Evolutionary conservation across 345 rosid genomes (phyloP).

Genomic region (Melaleuca alternifolia): DNA sequence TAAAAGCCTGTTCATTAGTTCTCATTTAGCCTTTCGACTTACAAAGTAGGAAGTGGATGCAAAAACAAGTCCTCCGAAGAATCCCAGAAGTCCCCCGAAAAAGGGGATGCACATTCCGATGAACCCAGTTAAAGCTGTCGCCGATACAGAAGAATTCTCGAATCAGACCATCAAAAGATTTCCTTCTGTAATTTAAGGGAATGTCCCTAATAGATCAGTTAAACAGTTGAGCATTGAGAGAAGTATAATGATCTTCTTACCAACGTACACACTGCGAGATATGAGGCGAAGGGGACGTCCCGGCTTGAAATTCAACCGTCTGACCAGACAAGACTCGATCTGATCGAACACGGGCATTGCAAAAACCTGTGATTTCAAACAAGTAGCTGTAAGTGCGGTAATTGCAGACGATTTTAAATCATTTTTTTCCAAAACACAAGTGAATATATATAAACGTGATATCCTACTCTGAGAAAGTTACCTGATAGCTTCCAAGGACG

Average conservation of each 20-base stretch:
- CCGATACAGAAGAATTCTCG: not conserved
- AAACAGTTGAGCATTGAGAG: not conserved
- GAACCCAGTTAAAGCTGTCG: slow-evolving; percentile 52
- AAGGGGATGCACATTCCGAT: slow-evolving; percentile 60
- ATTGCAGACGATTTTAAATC: not conserved
- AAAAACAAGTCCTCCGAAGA: slow-evolving; percentile 77
- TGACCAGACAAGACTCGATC: slow-evolving; percentile 54
- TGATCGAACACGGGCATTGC: slow-evolving; percentile 73
- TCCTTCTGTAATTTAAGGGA: not conserved
- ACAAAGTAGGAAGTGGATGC: slow-evolving; percentile 76
- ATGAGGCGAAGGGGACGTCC: slow-evolving; percentile 26
- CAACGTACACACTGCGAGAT: slow-evolving; percentile 41
- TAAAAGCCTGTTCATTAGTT: not conserved
- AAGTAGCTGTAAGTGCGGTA: not conserved
- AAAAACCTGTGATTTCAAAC: slow-evolving; percentile 21
- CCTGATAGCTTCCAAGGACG: slow-evolving; percentile 81
- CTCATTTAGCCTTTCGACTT: slow-evolving; percentile 7
- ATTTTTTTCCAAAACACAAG: not conserved
- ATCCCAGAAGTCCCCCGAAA: slow-evolving; percentile 66
- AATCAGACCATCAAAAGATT: not conserved
- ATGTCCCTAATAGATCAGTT: not conserved
- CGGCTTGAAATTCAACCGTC: slow-evolving; percentile 33
- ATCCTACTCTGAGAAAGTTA: not conserved
- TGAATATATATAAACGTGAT: not conserved
- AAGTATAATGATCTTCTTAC: slow-evolving; percentile 14